Percentiles rank a stretch among this genome's conserved stretches.
phyloP scores from a whole-genome alignment of 176 grass and related monocot species.

The Puya raimondii region DNA sequence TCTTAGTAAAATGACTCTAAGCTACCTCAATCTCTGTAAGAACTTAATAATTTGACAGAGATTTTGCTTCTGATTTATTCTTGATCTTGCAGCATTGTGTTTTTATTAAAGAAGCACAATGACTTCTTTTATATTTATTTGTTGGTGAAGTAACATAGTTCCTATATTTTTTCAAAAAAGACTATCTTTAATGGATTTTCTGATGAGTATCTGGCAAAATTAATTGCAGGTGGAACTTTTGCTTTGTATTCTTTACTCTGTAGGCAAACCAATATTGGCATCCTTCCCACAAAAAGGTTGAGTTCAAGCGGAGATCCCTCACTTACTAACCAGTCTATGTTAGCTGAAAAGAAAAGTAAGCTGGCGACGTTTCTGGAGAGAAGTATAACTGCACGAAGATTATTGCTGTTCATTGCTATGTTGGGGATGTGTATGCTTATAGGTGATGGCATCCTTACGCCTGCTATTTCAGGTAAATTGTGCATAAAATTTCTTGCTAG shows the following conservation, averaged over 20 bases:
- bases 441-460: constrained; percentile 69
- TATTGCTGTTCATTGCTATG: constrained; percentile 47
- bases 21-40: too few species aligned
- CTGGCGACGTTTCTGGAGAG: constrained; percentile 40
- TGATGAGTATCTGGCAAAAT: not conserved
- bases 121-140: too few species aligned
- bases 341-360: constrained; percentile 22
- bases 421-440: constrained; percentile 71
- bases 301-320: constrained; percentile 43
- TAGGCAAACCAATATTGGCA: constrained; percentile 55
- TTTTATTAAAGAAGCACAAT: too few species aligned
- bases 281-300: constrained; percentile 36
- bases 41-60: too few species aligned
- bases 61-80: too few species aligned
- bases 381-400: constrained; percentile 27
- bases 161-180: too few species aligned
- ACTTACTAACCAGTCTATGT: constrained; percentile 32
- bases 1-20: too few species aligned
- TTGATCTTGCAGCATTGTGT: too few species aligned
- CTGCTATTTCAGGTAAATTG: constrained; percentile 66
- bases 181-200: not conserved
- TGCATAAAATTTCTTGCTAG: not conserved
- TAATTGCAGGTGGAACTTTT: constrained; percentile 59
- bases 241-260: constrained; percentile 65
- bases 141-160: too few species aligned